Evolutionary conservation across 257 asterid genomes (phyloP).

Genomic region (Paraleonurus japonicus): DNA sequence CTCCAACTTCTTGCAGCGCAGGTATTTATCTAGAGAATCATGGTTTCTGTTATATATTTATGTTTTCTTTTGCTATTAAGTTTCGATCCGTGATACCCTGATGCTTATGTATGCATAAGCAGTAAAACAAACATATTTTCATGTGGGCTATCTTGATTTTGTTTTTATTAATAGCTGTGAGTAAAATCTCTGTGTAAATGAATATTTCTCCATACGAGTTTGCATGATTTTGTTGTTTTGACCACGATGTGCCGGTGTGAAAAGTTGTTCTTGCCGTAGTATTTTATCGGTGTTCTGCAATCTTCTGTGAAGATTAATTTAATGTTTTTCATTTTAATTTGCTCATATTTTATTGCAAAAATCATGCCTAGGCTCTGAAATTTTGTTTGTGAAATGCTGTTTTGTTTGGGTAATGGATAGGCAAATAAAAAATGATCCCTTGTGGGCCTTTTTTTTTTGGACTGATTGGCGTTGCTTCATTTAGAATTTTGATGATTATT

Average conservation of each 20-base stretch:
- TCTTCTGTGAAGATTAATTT: not conserved
- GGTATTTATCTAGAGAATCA: constrained; percentile 22
- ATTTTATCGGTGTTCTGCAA: not conserved
- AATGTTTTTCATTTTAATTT: not conserved
- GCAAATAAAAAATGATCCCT: not conserved
- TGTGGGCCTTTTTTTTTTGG: not conserved
- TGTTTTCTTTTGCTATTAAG: not conserved
- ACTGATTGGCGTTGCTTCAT: not conserved
- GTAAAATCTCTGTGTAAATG: not conserved
- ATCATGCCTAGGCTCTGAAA: not conserved
- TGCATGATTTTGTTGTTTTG: constrained; percentile 17
- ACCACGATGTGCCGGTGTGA: not conserved
- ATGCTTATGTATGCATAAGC: not conserved
- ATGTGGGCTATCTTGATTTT: constrained; percentile 18
- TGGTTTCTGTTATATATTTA: not conserved
- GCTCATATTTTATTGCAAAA: not conserved
- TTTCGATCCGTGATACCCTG: constrained; percentile 32
- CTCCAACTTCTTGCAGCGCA: constrained; percentile 59
- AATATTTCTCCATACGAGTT: not conserved
- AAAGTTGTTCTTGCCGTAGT: not conserved
- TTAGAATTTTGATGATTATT: not conserved
- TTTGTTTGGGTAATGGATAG: not conserved
- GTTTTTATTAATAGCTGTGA: not conserved
- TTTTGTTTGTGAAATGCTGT: not conserved
- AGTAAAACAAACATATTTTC: not conserved